These are phyloP conservation scores for Taphrina deformans DNA, from an alignment of 1,139 yeast species.

Conservation along the genomic window DNA sequence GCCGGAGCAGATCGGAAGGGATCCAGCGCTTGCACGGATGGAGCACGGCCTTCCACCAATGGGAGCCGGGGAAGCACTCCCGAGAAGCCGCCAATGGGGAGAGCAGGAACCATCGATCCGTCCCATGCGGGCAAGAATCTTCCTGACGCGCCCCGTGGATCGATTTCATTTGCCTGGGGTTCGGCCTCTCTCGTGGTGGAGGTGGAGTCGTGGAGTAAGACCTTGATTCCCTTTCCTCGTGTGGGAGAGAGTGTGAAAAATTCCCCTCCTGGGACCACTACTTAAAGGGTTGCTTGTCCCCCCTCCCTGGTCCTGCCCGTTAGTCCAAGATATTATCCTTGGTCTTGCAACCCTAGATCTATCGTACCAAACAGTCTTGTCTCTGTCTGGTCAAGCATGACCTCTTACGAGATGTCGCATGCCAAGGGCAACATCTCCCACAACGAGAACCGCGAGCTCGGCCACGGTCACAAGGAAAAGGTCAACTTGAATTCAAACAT, in stretches of 20 bases:
- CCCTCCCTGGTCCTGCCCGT: neutral
- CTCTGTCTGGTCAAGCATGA: neutral
- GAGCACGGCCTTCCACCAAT: neutral
- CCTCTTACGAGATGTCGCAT: conserved; percentile 11
- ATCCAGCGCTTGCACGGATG: too few species aligned
- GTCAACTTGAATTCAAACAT: conserved; percentile 20
- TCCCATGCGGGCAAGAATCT: conserved; percentile 7
- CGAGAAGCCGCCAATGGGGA: too few species aligned
- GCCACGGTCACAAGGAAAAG: neutral
- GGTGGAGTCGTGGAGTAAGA: conserved; percentile 1
- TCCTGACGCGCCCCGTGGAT: too few species aligned
- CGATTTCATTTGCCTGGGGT: too few species aligned
- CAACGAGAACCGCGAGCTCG: conserved; percentile 3
- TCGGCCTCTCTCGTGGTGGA: too few species aligned
- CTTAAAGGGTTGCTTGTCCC: neutral
- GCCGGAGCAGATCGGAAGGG: too few species aligned
- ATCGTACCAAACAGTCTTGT: neutral
- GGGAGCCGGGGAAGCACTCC: too few species aligned
- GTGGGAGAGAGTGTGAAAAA: neutral
- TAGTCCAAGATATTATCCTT: neutral
- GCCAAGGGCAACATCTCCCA: conserved; percentile 2
- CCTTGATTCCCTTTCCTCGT: neutral
- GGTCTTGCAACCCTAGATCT: too few species aligned
- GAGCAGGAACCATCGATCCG: neutral
- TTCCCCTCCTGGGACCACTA: neutral